Conservation (phyloP, 129 eudicot species). For the Escallonia rubra region DNA sequence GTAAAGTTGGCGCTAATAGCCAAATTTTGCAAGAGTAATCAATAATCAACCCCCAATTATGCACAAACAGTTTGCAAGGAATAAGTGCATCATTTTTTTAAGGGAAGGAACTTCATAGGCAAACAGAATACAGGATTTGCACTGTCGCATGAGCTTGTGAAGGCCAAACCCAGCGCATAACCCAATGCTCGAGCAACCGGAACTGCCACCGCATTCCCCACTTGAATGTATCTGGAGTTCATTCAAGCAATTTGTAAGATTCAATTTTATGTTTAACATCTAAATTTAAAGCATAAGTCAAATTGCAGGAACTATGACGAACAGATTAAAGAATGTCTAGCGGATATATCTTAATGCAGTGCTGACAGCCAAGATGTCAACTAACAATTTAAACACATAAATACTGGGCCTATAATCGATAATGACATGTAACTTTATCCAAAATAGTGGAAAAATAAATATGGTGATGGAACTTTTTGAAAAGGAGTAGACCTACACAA, state of each 20-base stretch:
- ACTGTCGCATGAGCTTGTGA: slow-evolving; percentile 18
- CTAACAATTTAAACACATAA: neutral
- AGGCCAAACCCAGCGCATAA: slow-evolving; percentile 48
- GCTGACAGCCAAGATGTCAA: too few species aligned
- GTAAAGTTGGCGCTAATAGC: too few species aligned
- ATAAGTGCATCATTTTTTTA: too few species aligned
- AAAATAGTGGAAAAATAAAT: neutral
- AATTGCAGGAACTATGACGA: neutral
- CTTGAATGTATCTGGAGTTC: slow-evolving; percentile 56
- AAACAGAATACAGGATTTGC: slow-evolving; percentile 32
- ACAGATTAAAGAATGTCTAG: neutral
- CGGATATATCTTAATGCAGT: neutral
- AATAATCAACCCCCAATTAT: too few species aligned
- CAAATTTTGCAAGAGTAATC: too few species aligned
- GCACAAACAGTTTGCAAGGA: too few species aligned
- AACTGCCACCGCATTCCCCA: slow-evolving; percentile 82
- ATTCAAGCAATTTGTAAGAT: neutral
- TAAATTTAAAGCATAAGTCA: neutral
- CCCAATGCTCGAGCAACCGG: slow-evolving; percentile 86
- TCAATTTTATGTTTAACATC: neutral
- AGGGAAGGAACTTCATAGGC: slow-evolving; percentile 37
- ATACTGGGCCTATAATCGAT: neutral
- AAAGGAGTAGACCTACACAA: neutral
- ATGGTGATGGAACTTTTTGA: neutral
- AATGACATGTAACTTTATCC: neutral